These are phyloP conservation scores for Aspergillus novoparasiticus DNA, from an alignment of 2,329 filamentous ascomycete genomes.

Conservation along the genomic window DNA sequence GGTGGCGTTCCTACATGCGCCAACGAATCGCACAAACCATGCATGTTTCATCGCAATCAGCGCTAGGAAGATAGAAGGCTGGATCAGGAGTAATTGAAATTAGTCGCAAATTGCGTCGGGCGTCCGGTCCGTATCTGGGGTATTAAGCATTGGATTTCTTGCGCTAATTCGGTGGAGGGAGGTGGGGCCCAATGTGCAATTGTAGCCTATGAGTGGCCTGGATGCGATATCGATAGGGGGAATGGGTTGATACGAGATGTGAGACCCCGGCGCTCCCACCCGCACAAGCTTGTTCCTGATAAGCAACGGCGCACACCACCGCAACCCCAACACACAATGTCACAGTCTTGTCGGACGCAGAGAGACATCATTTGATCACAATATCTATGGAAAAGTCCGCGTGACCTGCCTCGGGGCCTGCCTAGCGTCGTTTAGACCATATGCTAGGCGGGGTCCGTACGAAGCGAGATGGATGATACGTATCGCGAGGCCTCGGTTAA, in stretches of 20 bases:
- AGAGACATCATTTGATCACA: background rate
- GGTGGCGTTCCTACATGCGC: background rate
- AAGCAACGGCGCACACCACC: constrained; percentile 6
- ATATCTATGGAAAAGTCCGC: background rate
- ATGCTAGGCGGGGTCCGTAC: background rate
- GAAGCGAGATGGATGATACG: no score
- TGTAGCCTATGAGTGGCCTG: background rate
- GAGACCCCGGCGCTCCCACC: background rate
- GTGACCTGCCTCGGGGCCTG: background rate
- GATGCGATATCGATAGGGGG: background rate
- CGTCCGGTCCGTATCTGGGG: constrained; percentile 2
- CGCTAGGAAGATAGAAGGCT: background rate
- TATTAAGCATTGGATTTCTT: background rate
- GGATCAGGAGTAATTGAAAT: background rate
- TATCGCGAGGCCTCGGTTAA: background rate
- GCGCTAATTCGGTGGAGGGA: background rate
- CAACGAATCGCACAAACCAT: background rate
- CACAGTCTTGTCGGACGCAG: background rate
- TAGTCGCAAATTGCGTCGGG: background rate
- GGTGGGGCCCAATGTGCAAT: background rate
- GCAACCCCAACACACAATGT: background rate
- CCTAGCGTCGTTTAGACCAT: background rate
- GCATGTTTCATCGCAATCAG: constrained; percentile 1
- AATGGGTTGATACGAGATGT: background rate
- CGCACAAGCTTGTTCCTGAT: constrained; percentile 18